Evolutionary conservation across 306 rosid species (phyloP).

Genomic region (Gastrolobium bilobum): DNA sequence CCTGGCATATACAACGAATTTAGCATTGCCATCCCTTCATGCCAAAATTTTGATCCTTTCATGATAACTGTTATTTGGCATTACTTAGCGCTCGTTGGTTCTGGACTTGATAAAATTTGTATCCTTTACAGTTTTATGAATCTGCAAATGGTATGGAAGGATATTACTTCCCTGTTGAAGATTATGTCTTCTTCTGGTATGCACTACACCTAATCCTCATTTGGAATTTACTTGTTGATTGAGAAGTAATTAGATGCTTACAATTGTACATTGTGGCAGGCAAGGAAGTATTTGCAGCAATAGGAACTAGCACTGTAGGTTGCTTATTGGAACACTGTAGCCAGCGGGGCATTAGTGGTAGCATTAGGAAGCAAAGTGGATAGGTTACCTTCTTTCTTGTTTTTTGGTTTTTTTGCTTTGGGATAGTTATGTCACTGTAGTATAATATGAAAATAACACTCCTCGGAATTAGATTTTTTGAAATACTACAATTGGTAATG

Average conservation of each 20-base stretch:
- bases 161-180: slow-evolving; percentile 54
- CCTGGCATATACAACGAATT: slow-evolving; percentile 6
- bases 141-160: slow-evolving; percentile 58
- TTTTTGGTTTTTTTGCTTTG: background rate
- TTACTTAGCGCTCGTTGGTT: background rate
- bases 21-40: slow-evolving; percentile 3
- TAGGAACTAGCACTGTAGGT: slow-evolving; percentile 55
- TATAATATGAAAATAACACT: no score
- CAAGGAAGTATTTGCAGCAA: slow-evolving; percentile 70
- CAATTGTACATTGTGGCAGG: slow-evolving; percentile 57
- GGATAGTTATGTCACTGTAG: slow-evolving; percentile 1
- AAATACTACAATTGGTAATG: no score
- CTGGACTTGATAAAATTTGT: slow-evolving; percentile 18
- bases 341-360: slow-evolving; percentile 72
- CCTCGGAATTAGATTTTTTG: no score
- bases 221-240: slow-evolving; percentile 11
- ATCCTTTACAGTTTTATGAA: slow-evolving; percentile 44
- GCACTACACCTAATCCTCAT: background rate
- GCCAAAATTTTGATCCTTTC: background rate
- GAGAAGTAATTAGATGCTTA: slow-evolving; percentile 42
- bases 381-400: slow-evolving; percentile 53
- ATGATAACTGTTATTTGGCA: background rate
- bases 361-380: slow-evolving; percentile 75
- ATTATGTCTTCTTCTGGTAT: slow-evolving; percentile 72
- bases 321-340: slow-evolving; percentile 34